These are phyloP conservation scores for Vitis amurensis DNA, from an alignment of 164 flowering plant genomes.

Conservation along the genomic window DNA sequence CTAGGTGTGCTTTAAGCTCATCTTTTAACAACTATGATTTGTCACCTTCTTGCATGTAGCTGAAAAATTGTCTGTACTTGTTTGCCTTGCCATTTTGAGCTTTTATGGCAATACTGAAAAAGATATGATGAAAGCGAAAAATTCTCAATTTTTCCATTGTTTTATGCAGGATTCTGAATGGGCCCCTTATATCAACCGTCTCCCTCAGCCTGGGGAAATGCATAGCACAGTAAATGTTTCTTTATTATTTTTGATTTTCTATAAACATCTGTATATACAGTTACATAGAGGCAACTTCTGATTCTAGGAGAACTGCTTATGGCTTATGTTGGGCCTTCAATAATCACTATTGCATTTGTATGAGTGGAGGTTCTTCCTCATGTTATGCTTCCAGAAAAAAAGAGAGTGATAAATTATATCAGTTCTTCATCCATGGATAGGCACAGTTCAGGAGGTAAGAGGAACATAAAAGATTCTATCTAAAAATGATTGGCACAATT, in stretches of 20 bases:
- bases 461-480: too few relatives aligned
- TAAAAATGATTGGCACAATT: too few relatives aligned
- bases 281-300: background rate
- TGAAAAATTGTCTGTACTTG: background rate
- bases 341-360: too few relatives aligned
- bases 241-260: background rate
- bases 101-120: background rate
- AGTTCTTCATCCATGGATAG: too few relatives aligned
- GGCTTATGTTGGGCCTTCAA: too few relatives aligned
- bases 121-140: background rate
- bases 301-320: too few relatives aligned
- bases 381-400: too few relatives aligned
- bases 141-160: background rate
- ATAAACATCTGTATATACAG: background rate
- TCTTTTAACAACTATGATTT: too few relatives aligned
- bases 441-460: too few relatives aligned
- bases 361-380: too few relatives aligned
- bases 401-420: too few relatives aligned
- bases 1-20: too few relatives aligned
- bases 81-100: background rate
- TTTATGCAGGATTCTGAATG: conserved; percentile 70
- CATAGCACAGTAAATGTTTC: conserved; percentile 57
- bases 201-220: conserved; percentile 60
- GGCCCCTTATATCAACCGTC: conserved; percentile 69
- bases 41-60: background rate